phyloP scores from a whole-genome alignment of 371 early-diverging fungal species.

The Lichtheimia hyalospora region DNA sequence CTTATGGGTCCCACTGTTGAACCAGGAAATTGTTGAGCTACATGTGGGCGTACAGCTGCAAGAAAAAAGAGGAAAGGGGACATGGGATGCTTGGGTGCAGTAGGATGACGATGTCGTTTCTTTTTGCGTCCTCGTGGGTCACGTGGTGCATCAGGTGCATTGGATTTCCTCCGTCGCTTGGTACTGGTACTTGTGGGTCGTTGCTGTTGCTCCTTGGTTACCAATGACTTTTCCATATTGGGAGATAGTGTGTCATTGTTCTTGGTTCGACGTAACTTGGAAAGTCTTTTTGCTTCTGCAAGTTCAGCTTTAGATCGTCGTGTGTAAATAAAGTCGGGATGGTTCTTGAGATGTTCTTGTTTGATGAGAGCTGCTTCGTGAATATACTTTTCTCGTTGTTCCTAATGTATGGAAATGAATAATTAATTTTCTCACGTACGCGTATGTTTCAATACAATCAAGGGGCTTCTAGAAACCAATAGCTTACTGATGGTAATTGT shows the following conservation, averaged over 20 bases:
- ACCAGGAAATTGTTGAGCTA: constrained; percentile 64
- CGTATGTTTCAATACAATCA: no score
- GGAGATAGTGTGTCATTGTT: not conserved
- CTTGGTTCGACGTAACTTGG: constrained; percentile 16
- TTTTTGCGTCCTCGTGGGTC: constrained; percentile 63
- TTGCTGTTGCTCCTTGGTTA: not conserved
- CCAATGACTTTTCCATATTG: not conserved
- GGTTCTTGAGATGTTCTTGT: constrained; percentile 56
- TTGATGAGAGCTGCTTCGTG: constrained; percentile 49
- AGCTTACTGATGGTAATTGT: not conserved
- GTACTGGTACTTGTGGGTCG: not conserved
- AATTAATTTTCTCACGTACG: no score
- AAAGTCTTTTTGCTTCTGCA: constrained; percentile 45
- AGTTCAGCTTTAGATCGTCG: constrained; percentile 62
- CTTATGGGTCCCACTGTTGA: constrained; percentile 75
- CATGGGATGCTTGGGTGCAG: constrained; percentile 81
- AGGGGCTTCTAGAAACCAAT: not conserved
- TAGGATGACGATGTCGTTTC: constrained; percentile 66
- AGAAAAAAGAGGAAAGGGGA: constrained; percentile 77
- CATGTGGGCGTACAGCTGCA: constrained; percentile 57
- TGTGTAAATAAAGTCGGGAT: constrained; percentile 63
- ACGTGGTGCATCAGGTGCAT: constrained; percentile 13
- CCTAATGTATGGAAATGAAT: constrained; percentile 13
- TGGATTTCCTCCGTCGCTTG: not conserved
- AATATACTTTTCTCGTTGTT: constrained; percentile 35